Evolutionary conservation across 768 basidiomycete genomes (phyloP).

Genomic region (Imleria badia): DNA sequence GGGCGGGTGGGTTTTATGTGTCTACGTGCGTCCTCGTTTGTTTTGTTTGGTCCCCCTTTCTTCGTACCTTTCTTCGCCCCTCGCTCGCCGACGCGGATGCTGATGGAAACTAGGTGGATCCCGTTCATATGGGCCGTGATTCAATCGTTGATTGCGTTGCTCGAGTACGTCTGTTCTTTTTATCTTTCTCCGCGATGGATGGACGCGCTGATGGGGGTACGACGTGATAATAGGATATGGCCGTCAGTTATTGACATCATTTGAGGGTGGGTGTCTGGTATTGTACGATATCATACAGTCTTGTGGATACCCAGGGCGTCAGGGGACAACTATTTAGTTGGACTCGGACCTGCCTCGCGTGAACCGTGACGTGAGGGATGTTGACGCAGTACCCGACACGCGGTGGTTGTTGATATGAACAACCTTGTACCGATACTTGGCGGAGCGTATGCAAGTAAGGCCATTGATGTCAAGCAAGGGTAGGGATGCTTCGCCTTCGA

Average conservation of each 20-base stretch:
- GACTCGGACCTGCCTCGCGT: no score
- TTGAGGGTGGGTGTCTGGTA: constrained; percentile 5
- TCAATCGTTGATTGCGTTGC: constrained; percentile 39
- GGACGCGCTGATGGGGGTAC: constrained; percentile 6
- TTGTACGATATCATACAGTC: not conserved
- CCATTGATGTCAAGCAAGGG: no score
- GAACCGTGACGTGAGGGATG: no score
- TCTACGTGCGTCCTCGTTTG: constrained; percentile 35
- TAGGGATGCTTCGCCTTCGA: no score
- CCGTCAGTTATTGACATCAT: constrained; percentile 43
- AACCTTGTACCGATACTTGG: no score
- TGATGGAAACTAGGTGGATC: constrained; percentile 31
- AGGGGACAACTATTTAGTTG: no score
- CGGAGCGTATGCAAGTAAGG: no score
- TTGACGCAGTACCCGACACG: no score
- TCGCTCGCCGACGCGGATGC: no score
- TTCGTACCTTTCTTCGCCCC: no score
- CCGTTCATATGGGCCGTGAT: constrained; percentile 44
- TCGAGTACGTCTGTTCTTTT: constrained; percentile 31
- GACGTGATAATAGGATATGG: constrained; percentile 36
- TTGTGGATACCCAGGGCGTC: not conserved
- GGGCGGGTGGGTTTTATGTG: constrained; percentile 38
- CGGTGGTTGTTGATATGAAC: no score
- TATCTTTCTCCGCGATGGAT: not conserved
- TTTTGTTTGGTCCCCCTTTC: no score